phyloP scores from a whole-genome alignment of 208 protist genomes.

The Leptomonas pyrrhocoris region DNA sequence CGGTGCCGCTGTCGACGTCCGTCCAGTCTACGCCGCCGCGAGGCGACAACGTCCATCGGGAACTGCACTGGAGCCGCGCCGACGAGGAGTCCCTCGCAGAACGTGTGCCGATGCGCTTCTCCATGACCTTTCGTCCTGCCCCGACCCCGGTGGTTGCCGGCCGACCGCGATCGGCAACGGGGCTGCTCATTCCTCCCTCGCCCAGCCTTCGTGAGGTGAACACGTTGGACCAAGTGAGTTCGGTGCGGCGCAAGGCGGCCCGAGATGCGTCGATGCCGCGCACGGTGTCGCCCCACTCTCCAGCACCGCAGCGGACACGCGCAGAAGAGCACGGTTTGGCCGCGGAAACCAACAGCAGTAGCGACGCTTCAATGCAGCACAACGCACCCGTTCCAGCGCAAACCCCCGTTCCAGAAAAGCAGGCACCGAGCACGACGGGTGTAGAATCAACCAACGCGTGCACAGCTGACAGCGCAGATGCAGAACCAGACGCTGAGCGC shows the following conservation, averaged over 20 bases:
- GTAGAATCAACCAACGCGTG: not conserved
- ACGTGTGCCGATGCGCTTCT: slow-evolving; percentile 47
- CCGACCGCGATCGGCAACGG: not conserved
- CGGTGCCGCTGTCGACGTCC: slow-evolving; percentile 5
- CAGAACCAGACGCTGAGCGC: not conserved
- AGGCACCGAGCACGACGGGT: not conserved
- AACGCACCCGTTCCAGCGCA: slow-evolving; percentile 21
- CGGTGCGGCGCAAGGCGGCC: slow-evolving; percentile 2
- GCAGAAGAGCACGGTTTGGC: not conserved
- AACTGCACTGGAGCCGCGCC: slow-evolving; percentile 29
- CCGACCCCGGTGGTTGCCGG: slow-evolving; percentile 12
- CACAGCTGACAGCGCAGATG: not conserved
- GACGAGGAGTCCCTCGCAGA: slow-evolving; percentile 20
- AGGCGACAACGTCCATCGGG: slow-evolving; percentile 22
- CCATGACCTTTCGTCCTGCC: slow-evolving; percentile 27
- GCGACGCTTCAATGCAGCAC: not conserved
- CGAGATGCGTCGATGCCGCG: slow-evolving; percentile 17
- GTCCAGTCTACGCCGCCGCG: not conserved
- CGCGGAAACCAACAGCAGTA: not conserved
- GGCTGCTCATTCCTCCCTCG: slow-evolving; percentile 3
- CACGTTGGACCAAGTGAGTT: slow-evolving; percentile 20
- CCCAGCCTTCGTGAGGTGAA: slow-evolving; percentile 41
- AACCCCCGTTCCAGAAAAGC: not conserved
- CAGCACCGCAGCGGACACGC: slow-evolving; percentile 15
- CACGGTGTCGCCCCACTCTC: slow-evolving; percentile 20